Evolutionary conservation across 1,139 yeast genomes (phyloP).

Genomic region (Sugiyamaella neomexicana): DNA sequence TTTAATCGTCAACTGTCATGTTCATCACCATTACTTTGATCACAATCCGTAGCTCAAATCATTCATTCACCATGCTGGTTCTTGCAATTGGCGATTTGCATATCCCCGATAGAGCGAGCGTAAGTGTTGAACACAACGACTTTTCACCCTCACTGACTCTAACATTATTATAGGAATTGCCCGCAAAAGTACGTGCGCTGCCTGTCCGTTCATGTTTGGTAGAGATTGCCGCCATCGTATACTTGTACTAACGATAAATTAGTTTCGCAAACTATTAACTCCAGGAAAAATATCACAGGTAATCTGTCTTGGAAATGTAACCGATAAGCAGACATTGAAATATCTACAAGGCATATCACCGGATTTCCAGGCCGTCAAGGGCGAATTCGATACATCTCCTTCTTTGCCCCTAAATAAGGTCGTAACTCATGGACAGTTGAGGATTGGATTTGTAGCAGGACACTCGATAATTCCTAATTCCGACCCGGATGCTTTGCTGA

Average conservation of each 20-base stretch:
- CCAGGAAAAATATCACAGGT: constrained; percentile 87
- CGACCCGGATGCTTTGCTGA: constrained; percentile 81
- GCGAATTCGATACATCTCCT: constrained; percentile 60
- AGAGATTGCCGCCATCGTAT: background rate
- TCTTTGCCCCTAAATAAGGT: constrained; percentile 63
- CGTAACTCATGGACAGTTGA: constrained; percentile 66
- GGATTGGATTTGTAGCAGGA: constrained; percentile 85
- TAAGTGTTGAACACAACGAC: too few species aligned
- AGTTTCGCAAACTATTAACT: constrained; percentile 67
- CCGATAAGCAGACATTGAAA: constrained; percentile 61
- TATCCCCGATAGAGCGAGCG: constrained; percentile 77
- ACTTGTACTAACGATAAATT: background rate
- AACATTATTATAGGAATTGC: constrained; percentile 30
- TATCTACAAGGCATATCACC: constrained; percentile 69
- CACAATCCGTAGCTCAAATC: background rate
- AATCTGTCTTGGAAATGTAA: constrained; percentile 79
- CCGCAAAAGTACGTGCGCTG: constrained; percentile 31
- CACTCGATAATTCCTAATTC: constrained; percentile 78
- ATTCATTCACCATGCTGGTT: constrained; percentile 61
- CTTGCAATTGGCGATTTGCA: constrained; percentile 87
- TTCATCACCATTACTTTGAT: background rate
- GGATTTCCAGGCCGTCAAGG: constrained; percentile 73
- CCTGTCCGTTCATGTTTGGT: too few species aligned
- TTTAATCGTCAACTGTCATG: background rate
- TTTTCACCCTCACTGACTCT: too few species aligned